Conservation (phyloP, 352 stramenopile species). For the Pythium periplocum region DNA sequence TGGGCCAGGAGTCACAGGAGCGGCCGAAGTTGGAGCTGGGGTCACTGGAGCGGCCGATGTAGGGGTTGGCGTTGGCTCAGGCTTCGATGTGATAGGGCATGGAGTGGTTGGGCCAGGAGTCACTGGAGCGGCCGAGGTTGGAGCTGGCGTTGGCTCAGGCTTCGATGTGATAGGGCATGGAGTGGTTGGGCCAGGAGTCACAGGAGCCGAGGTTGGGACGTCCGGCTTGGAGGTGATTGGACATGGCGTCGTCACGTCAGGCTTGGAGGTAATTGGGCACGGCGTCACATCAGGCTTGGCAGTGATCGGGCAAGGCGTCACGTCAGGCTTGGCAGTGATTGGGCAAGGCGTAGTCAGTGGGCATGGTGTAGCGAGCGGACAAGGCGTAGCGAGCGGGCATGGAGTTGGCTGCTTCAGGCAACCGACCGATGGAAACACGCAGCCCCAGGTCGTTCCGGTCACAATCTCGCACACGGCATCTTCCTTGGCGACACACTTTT, state of each 20-base stretch:
- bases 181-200: background rate
- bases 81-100: constrained; percentile 5
- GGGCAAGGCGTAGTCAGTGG: constrained; percentile 1
- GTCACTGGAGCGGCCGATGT: background rate
- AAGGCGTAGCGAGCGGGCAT: background rate
- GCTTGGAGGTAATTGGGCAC: constrained; percentile 10
- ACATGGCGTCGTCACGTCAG: constrained; percentile 1
- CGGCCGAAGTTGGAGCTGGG: constrained; percentile 1
- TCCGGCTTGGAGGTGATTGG: constrained; percentile 5
- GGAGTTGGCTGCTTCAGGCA: constrained; percentile 9
- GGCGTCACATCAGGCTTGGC: constrained; percentile 3
- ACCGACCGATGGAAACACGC: constrained; percentile 19
- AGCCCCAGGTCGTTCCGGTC: constrained; percentile 18
- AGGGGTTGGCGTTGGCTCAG: constrained; percentile 4
- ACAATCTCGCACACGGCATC: constrained; percentile 19
- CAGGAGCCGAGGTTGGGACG: background rate
- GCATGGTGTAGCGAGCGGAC: background rate
- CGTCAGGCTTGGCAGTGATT: constrained; percentile 6
- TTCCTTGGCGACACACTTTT: constrained; percentile 19
- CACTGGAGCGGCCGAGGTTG: background rate
- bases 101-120: background rate
- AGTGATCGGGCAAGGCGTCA: constrained; percentile 7
- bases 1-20: background rate
- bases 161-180: constrained; percentile 8
- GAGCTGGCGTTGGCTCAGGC: constrained; percentile 4